Evolutionary conservation across 2,329 filamentous ascomycete genomes (phyloP).

Genomic region (Colletotrichum aenigma): DNA sequence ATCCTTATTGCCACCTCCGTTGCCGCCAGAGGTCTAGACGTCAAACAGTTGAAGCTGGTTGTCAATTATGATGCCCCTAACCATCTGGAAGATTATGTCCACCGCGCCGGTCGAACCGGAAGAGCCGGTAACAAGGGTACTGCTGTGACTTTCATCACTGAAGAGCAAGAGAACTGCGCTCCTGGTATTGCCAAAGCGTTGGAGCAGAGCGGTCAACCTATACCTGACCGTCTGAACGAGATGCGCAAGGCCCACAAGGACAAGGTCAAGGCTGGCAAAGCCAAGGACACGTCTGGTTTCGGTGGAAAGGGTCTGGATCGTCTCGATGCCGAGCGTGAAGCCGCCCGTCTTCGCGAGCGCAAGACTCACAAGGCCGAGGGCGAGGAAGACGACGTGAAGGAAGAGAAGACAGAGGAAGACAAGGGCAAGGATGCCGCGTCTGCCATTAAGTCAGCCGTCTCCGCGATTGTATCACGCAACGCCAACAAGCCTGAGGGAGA

Average conservation of each 20-base stretch:
- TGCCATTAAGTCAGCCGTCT: conserved; percentile 66
- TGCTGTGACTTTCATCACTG: conserved; percentile 91
- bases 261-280: conserved; percentile 91
- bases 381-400: conserved; percentile 79
- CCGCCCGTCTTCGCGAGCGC: conserved; percentile 82
- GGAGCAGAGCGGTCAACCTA: conserved; percentile 85
- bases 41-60: conserved; percentile 94
- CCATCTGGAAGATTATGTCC: conserved; percentile 95
- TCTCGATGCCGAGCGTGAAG: conserved; percentile 89
- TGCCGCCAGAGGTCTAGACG: conserved; percentile 91
- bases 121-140: conserved; percentile 94
- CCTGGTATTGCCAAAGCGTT: conserved; percentile 88
- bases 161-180: conserved; percentile 89
- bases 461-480: conserved; percentile 60
- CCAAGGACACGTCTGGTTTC: conserved; percentile 88
- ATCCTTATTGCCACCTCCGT: conserved; percentile 95
- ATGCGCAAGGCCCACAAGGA: conserved; percentile 79
- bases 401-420: conserved; percentile 74
- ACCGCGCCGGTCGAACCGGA: conserved; percentile 90
- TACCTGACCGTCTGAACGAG: conserved; percentile 72
- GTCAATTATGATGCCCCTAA: conserved; percentile 96
- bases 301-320: conserved; percentile 93
- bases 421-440: conserved; percentile 72
- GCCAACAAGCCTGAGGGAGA: conserved; percentile 48
- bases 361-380: conserved; percentile 90